Conservation (phyloP, 2,329 filamentous ascomycete genomes). For the Fusarium zealandicum region DNA sequence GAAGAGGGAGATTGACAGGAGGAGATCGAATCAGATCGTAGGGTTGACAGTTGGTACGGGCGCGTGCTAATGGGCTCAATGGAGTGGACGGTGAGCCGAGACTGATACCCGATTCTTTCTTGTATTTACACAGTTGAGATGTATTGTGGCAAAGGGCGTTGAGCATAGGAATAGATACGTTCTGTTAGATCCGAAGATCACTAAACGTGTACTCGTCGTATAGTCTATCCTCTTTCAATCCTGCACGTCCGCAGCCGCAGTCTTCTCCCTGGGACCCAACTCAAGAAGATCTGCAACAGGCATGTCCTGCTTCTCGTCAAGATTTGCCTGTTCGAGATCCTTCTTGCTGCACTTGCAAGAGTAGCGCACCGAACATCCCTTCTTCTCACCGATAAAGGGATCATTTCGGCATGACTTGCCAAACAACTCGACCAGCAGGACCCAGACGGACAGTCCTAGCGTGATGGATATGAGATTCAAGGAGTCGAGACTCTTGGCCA, state of each 20-base stretch:
- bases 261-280: conserved; percentile 37
- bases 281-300: conserved; percentile 33
- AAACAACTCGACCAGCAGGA: conserved; percentile 58
- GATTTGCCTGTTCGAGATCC: conserved; percentile 45
- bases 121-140: background rate
- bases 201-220: too few relatives aligned
- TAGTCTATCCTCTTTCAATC: conserved; percentile 10
- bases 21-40: conserved; percentile 59
- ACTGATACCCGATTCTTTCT: conserved; percentile 9
- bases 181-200: background rate
- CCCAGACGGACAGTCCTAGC: conserved; percentile 53
- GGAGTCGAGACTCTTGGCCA: conserved; percentile 55
- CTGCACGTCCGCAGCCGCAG: conserved; percentile 33
- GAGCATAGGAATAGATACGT: background rate
- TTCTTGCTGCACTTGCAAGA: conserved; percentile 51
- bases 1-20: conserved; percentile 70
- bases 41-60: conserved; percentile 48
- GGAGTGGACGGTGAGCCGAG: background rate
- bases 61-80: conserved; percentile 4
- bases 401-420: conserved; percentile 57
- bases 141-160: background rate
- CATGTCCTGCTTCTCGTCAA: conserved; percentile 41
- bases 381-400: conserved; percentile 51
- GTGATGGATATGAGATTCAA: conserved; percentile 56
- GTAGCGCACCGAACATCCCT: conserved; percentile 48